Conservation (phyloP, 306 rosid genomes). For the Cucurbita argyrosperma region DNA sequence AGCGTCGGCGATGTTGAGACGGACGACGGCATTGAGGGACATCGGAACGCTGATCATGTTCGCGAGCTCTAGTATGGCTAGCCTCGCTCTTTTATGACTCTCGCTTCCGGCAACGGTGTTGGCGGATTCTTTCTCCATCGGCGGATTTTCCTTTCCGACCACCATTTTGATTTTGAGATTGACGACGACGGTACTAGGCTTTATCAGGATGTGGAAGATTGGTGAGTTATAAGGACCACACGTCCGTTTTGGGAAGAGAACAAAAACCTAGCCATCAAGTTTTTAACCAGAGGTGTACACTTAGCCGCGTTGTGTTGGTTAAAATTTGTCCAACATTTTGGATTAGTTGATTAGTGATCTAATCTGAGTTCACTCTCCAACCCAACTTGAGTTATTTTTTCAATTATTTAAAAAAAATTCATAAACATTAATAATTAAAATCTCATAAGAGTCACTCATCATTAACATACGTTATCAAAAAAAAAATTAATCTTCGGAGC, state of each 20-base stretch:
- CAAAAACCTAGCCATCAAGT: background rate
- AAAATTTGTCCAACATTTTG: no score
- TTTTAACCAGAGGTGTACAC: no score
- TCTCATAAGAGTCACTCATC: no score
- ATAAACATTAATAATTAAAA: no score
- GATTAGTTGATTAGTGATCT: no score
- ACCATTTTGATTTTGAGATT: background rate
- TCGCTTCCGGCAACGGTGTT: conserved; percentile 7
- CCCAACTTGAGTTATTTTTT: no score
- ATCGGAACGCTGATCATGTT: conserved; percentile 96
- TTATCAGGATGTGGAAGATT: background rate
- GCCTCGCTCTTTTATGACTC: conserved; percentile 36
- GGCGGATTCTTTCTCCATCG: background rate
- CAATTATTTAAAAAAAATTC: no score
- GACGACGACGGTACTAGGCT: background rate
- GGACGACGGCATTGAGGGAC: conserved; percentile 81
- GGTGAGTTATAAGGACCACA: background rate
- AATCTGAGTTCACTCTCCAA: no score
- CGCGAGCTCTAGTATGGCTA: conserved; percentile 54
- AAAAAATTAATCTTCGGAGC: no score
- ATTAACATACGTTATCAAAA: no score
- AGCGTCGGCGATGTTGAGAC: conserved; percentile 76
- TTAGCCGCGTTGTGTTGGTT: no score
- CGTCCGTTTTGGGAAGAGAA: background rate
- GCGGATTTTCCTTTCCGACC: background rate